phyloP scores from a whole-genome alignment of 805 yeast species.

The Wickerhamomyces bovis region DNA sequence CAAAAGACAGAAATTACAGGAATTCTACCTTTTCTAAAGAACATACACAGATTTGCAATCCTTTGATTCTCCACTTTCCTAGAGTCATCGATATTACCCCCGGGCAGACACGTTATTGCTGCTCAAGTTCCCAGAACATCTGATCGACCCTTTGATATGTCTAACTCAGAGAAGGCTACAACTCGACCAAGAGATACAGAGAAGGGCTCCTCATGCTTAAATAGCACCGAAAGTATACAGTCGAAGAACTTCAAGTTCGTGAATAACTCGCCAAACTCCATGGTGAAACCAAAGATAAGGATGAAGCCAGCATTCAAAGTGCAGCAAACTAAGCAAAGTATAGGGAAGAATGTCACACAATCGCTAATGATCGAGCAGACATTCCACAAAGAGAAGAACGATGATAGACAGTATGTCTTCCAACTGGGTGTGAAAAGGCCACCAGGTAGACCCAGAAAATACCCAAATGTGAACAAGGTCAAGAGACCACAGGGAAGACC shows the following conservation, averaged over 20 bases:
- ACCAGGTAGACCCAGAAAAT: conserved; percentile 47
- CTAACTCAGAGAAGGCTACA: neutral
- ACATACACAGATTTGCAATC: too few species aligned
- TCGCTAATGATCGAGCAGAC: conserved; percentile 20
- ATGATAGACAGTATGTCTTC: conserved; percentile 15
- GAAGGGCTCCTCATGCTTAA: neutral
- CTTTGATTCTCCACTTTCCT: too few species aligned
- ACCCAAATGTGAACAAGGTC: conserved; percentile 36
- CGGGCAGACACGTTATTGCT: neutral
- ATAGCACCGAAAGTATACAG: neutral
- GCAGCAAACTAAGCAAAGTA: neutral
- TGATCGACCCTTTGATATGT: neutral
- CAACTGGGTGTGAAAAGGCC: conserved; percentile 29
- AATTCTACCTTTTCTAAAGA: too few species aligned
- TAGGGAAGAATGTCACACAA: neutral
- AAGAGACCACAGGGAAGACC: conserved; percentile 27
- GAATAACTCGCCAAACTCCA: conserved; percentile 17
- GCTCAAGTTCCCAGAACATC: too few species aligned
- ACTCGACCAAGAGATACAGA: neutral
- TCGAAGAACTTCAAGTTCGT: conserved; percentile 19
- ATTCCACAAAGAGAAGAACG: conserved; percentile 6
- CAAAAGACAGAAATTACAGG: neutral
- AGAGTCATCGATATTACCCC: neutral
- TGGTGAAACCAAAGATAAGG: conserved; percentile 13
- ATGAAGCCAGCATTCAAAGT: conserved; percentile 23